Percentiles rank a stretch among this genome's conserved stretches.
phyloP scores from a whole-genome alignment of 2,329 filamentous ascomycete genomes.

The Phialemoniopsis sp. region DNA sequence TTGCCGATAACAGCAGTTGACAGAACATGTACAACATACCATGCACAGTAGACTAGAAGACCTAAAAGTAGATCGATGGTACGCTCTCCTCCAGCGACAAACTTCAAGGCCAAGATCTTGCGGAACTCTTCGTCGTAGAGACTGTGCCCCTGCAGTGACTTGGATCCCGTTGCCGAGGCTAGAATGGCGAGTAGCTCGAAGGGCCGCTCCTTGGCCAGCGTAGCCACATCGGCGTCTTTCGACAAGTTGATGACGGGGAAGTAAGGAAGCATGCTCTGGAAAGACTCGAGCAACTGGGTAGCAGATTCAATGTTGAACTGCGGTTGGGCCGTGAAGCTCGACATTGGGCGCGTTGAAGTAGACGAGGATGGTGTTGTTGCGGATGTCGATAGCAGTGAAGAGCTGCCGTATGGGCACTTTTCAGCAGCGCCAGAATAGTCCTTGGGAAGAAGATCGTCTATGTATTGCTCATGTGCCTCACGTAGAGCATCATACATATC shows the following conservation, averaged over 20 bases:
- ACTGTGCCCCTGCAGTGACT: slow-evolving; percentile 45
- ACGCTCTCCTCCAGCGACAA: slow-evolving; percentile 52
- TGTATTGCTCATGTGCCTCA: slow-evolving; percentile 32
- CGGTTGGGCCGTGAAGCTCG: slow-evolving; percentile 38
- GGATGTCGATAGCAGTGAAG: background rate
- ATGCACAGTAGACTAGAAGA: slow-evolving; percentile 52
- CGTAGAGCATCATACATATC: slow-evolving; percentile 37
- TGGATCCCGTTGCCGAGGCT: slow-evolving; percentile 41
- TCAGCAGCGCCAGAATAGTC: slow-evolving; percentile 11
- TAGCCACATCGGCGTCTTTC: slow-evolving; percentile 33
- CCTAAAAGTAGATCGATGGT: slow-evolving; percentile 54
- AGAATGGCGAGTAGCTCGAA: slow-evolving; percentile 52
- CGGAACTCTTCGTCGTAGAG: slow-evolving; percentile 55
- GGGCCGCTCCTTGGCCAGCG: slow-evolving; percentile 39
- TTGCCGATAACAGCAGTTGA: too few species aligned
- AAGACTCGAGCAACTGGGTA: slow-evolving; percentile 35
- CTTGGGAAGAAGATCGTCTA: slow-evolving; percentile 35
- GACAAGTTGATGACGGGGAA: slow-evolving; percentile 39
- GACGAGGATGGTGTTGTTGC: slow-evolving; percentile 1
- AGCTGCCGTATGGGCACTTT: too few species aligned
- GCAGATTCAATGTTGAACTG: slow-evolving; percentile 54
- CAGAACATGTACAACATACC: too few species aligned
- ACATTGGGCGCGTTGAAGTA: slow-evolving; percentile 8
- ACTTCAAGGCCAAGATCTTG: slow-evolving; percentile 51
- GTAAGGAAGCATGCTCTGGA: slow-evolving; percentile 35